Evolutionary conservation across 2,329 filamentous ascomycete species (phyloP), one percentile per base, ranked within the genome.

Genomic region (Metarhizium rileyi): DNA sequence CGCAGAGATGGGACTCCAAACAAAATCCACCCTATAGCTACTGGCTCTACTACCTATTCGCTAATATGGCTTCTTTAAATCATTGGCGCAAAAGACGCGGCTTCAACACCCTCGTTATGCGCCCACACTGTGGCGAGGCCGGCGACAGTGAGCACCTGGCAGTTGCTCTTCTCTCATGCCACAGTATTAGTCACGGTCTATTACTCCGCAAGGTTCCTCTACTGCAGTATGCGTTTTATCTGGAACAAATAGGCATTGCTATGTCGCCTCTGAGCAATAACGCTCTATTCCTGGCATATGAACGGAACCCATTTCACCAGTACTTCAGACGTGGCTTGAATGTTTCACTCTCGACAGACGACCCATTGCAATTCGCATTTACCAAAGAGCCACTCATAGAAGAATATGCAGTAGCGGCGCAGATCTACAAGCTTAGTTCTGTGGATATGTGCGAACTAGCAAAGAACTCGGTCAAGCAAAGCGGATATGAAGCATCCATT

Each of bases 201-300:
- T 72, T 95, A 49, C 77, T 98, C 36, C 85, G 93, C 54, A 98
- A 98, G 65, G 90, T 97, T 3, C 93, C 93, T 2, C 71, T 98
- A 52, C 71, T 98, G 49, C 93, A 98, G 67, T 98, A 98, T 67
- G 82, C 97, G 46, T 98, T 95, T 71, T 98, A 98, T 61, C 80
- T 98, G 20, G 90, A 98, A 63, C 91, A 97, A 63, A 96, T 98
- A 54, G 93, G 93, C 51, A 93, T 98, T 55, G 93, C 93, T 53
- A 98, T 98, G 93, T 97, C 91, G n/a, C 93, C 93, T 2, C 76
- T 98, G 43, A 95, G 90, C 67, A 98, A 98, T 72, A 98, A 98
- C 60, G 93, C 93, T 0, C 71, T 98, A 28, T 98, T 98, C 70
- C 72, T 98, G 47, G 90, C 91, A 1, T 97, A 98, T 62, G 93